Evolutionary conservation across 495 filamentous ascomycete genomes (phyloP).

Genomic region (Neohortaea acidophila): DNA sequence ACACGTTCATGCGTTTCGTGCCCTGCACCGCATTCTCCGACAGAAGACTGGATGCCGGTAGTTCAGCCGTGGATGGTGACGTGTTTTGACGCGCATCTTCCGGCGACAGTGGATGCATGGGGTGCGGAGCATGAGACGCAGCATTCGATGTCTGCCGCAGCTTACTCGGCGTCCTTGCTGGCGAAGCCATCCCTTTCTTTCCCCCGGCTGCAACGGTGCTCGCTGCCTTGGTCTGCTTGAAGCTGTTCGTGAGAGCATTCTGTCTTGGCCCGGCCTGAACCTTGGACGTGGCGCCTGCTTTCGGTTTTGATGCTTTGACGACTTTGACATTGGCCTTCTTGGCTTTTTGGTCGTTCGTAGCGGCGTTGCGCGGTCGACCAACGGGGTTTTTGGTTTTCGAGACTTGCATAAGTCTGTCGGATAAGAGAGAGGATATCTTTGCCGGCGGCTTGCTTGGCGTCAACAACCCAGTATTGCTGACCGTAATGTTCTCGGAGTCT

Average conservation of each 20-base stretch:
- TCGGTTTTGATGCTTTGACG: slow-evolving; percentile 4
- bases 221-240: slow-evolving; percentile 13
- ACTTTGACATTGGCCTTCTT: slow-evolving; percentile 12
- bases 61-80: slow-evolving; percentile 1
- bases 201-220: slow-evolving; percentile 1
- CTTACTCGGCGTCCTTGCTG: slow-evolving; percentile 10
- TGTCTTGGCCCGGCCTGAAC: slow-evolving; percentile 6
- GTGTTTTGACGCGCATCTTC: slow-evolving; percentile 4
- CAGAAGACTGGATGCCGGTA: too few species aligned
- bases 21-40: too few species aligned
- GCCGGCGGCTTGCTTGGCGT: slow-evolving; percentile 13
- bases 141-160: slow-evolving; percentile 14
- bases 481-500: slow-evolving; percentile 8
- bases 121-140: slow-evolving; percentile 8
- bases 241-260: slow-evolving; percentile 6
- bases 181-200: neutral
- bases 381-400: slow-evolving; percentile 4
- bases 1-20: too few species aligned
- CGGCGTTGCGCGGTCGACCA: neutral
- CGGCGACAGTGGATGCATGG: slow-evolving; percentile 6
- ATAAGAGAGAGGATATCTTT: neutral
- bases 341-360: slow-evolving; percentile 2
- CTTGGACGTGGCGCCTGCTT: neutral
- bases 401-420: slow-evolving; percentile 5
- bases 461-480: slow-evolving; percentile 4